phyloP scores from a whole-genome alignment of 176 grass and related monocot species.

The Puya raimondii region DNA sequence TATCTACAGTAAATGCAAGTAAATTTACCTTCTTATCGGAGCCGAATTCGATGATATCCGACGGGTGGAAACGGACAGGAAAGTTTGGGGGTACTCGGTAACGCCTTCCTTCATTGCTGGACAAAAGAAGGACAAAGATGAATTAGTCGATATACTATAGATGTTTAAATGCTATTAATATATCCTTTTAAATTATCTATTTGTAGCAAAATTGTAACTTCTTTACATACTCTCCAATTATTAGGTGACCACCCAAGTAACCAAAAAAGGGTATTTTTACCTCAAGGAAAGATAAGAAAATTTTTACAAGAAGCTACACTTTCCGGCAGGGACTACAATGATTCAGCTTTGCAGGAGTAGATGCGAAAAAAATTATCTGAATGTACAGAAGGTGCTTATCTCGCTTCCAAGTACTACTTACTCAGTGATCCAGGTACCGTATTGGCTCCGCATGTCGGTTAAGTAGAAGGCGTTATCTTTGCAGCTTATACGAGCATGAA shows the following conservation, averaged over 20 bases:
- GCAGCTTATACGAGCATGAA: slow-evolving; percentile 69
- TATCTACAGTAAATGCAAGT: not conserved
- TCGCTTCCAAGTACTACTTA: slow-evolving; percentile 44
- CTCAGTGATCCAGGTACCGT: slow-evolving; percentile 83
- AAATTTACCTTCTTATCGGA: slow-evolving; percentile 62
- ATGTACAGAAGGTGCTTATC: not conserved
- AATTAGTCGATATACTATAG: not conserved
- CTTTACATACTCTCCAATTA: no score
- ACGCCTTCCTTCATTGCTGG: slow-evolving; percentile 70
- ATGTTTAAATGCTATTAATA: not conserved
- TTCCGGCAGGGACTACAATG: no score
- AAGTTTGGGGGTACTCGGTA: slow-evolving; percentile 64
- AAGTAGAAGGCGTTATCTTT: slow-evolving; percentile 81
- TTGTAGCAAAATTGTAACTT: no score
- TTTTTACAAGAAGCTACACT: no score
- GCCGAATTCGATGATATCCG: slow-evolving; percentile 70
- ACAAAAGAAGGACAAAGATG: slow-evolving; percentile 9
- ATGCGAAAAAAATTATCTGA: no score
- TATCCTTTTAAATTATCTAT: no score
- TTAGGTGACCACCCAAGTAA: no score
- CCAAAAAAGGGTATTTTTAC: no score
- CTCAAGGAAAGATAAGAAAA: no score
- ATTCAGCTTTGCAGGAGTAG: no score
- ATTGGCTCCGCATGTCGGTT: slow-evolving; percentile 68
- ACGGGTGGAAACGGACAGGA: slow-evolving; percentile 70